Percentiles rank a stretch among this genome's conserved stretches.
Evolutionary conservation across 2,329 filamentous ascomycete species (phyloP).

Genomic region (Ophiostoma ulmi): DNA sequence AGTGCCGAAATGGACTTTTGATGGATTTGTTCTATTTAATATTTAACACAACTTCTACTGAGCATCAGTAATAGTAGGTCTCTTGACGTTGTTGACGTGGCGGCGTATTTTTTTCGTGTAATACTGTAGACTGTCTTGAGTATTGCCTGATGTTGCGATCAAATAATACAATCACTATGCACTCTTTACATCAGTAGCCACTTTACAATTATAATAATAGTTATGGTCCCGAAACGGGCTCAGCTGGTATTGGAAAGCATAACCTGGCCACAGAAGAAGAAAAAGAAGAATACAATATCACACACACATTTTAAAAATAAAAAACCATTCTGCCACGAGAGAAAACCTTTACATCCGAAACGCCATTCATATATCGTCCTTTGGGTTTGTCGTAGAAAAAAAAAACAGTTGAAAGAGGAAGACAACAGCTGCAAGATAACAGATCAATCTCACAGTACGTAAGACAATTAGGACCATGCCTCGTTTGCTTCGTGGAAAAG

Average conservation of each 20-base stretch:
- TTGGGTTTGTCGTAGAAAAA: conserved; percentile 14
- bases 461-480: not conserved
- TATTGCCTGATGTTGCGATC: not conserved
- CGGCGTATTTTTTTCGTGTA: not conserved
- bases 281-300: not conserved
- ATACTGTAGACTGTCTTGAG: not conserved
- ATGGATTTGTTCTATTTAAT: too few species aligned
- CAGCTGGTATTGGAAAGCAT: not conserved
- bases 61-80: not conserved
- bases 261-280: not conserved
- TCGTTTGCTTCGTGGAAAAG: not conserved
- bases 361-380: conserved; percentile 18
- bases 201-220: not conserved
- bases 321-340: not conserved
- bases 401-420: not conserved
- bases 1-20: not conserved
- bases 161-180: not conserved
- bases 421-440: conserved; percentile 23
- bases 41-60: not conserved
- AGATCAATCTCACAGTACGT: not conserved
- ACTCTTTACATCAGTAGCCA: not conserved
- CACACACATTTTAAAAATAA: not conserved
- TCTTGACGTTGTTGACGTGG: not conserved
- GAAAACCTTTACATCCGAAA: not conserved
- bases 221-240: not conserved